Evolutionary conservation across 352 stramenopile genomes (phyloP).

Genomic region (Pythium dissotocum): DNA sequence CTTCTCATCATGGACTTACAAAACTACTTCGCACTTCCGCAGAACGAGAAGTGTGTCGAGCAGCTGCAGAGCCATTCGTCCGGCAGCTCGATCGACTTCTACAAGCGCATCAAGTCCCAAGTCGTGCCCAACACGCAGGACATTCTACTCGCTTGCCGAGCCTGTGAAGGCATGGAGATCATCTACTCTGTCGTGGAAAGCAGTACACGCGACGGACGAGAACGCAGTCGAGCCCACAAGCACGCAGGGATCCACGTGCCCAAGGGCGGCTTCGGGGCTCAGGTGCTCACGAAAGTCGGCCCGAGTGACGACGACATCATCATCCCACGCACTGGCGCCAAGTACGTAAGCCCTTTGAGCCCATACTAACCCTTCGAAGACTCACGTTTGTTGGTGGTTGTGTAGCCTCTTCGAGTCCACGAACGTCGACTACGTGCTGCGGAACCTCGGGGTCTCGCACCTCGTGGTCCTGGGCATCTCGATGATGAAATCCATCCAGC

Average conservation of each 20-base stretch:
- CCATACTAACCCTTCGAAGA: neutral
- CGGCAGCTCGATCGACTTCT: conserved; percentile 31
- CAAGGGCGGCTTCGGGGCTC: conserved; percentile 63
- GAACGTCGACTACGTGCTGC: conserved; percentile 89
- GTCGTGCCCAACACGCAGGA: conserved; percentile 63
- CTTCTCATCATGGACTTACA: conserved; percentile 70
- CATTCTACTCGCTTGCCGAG: conserved; percentile 51
- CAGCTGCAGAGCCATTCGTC: conserved; percentile 6
- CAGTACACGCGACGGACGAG: conserved; percentile 77
- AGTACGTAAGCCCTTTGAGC: conserved; percentile 35
- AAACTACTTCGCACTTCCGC: conserved; percentile 58
- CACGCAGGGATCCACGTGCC: conserved; percentile 79
- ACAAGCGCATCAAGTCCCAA: conserved; percentile 50
- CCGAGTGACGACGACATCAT: conserved; percentile 78
- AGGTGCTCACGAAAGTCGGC: conserved; percentile 54
- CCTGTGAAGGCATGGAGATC: conserved; percentile 69
- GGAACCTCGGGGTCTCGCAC: conserved; percentile 85
- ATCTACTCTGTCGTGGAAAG: conserved; percentile 91
- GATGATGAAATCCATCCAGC: conserved; percentile 78
- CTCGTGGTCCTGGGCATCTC: conserved; percentile 86
- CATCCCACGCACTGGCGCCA: conserved; percentile 76
- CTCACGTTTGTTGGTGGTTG: conserved; percentile 11
- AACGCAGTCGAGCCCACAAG: conserved; percentile 87
- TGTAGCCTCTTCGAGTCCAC: conserved; percentile 83
- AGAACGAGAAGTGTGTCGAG: conserved; percentile 32